Conservation (phyloP, 345 rosid species). For the Boechera stricta region DNA sequence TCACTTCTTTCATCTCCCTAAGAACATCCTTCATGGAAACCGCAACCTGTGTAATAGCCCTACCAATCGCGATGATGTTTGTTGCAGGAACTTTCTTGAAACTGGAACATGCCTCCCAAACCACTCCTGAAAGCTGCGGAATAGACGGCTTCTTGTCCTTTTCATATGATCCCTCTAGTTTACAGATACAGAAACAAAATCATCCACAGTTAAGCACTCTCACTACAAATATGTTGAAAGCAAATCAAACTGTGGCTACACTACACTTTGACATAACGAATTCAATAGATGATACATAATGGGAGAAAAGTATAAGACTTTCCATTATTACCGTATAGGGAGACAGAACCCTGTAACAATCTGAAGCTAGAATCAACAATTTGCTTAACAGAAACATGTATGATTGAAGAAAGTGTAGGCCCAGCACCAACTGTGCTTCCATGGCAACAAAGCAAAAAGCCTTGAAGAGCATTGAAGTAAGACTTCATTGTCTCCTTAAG, state of each 20-base stretch:
- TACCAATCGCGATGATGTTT: slow-evolving; percentile 77
- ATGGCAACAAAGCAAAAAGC: slow-evolving; percentile 76
- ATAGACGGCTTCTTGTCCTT: slow-evolving; percentile 53
- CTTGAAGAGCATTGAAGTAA: slow-evolving; percentile 79
- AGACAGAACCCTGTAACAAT: slow-evolving; percentile 74
- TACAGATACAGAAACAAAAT: not conserved
- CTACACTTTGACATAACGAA: not conserved
- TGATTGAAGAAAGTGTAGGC: slow-evolving; percentile 71
- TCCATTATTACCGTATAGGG: slow-evolving; percentile 59
- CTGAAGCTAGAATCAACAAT: slow-evolving; percentile 86
- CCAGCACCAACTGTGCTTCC: slow-evolving; percentile 88
- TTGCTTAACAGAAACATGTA: slow-evolving; percentile 66
- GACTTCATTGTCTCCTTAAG: slow-evolving; percentile 71
- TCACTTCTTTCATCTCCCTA: slow-evolving; percentile 95
- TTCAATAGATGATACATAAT: not conserved
- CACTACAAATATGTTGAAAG: not conserved
- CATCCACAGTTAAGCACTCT: not conserved
- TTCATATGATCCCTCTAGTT: slow-evolving; percentile 56
- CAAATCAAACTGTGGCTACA: not conserved
- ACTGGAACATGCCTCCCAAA: slow-evolving; percentile 88
- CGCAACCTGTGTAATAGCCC: slow-evolving; percentile 83
- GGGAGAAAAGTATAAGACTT: not conserved
- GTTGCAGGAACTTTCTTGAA: slow-evolving; percentile 83
- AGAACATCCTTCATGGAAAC: slow-evolving; percentile 91
- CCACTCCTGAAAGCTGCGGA: slow-evolving; percentile 74